Percentiles rank a stretch among this genome's conserved stretches.
Conservation (phyloP, 257 asterid genomes). For the Forsythia viridissima region DNA sequence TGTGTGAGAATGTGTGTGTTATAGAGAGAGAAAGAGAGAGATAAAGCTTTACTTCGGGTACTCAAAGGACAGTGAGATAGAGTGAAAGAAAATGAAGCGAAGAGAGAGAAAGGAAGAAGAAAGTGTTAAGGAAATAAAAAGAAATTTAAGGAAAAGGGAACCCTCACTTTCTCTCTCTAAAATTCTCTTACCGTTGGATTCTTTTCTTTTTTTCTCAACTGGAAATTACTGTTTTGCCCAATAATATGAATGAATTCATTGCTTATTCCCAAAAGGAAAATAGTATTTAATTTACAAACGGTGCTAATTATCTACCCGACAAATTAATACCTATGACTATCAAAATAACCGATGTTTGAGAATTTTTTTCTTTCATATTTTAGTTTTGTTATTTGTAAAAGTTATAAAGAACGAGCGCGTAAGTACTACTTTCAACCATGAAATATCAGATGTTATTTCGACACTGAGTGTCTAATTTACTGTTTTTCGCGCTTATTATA, state of each 20-base stretch:
- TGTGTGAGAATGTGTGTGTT: not conserved
- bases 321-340: too few species aligned
- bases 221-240: conserved; percentile 40
- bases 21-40: not conserved
- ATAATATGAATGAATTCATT: not conserved
- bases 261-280: not conserved
- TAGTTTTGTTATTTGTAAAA: too few species aligned
- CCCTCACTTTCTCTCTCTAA: conserved; percentile 17
- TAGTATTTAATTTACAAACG: not conserved
- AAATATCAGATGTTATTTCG: too few species aligned
- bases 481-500: too few species aligned
- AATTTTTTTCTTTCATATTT: not conserved
- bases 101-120: conserved; percentile 17
- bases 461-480: too few species aligned
- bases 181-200: conserved; percentile 44
- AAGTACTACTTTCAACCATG: too few species aligned
- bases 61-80: conserved; percentile 11
- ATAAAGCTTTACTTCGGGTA: not conserved
- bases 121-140: conserved; percentile 16
- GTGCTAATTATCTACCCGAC: not conserved
- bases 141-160: not conserved
- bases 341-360: not conserved
- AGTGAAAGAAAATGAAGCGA: conserved; percentile 6
- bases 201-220: not conserved
- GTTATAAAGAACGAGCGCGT: too few species aligned